Evolutionary conservation across 768 basidiomycete genomes (phyloP), one percentile per base, ranked within the genome.

Genomic region (Mycena rosella): DNA sequence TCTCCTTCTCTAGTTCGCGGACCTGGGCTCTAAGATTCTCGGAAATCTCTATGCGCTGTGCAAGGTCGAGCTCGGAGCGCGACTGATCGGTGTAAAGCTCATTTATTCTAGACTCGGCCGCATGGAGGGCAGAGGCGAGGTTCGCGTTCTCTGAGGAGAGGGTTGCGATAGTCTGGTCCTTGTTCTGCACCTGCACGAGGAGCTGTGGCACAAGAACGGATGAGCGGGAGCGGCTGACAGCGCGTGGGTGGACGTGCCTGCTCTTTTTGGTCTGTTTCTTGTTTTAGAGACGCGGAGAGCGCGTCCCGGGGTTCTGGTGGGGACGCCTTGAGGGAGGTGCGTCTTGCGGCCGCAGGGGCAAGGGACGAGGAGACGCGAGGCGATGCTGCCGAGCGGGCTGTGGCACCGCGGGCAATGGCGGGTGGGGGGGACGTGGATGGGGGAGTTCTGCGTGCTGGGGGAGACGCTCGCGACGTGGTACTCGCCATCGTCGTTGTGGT

Each of bases 1-100:
- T 95, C 79, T 96, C 95, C 78, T 89, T 94, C 81, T 96, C 96
- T 22, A 96, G 79, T 65, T 96, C 95, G 69, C 91, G 90, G 45
- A 95, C 86, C 78, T 96, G 93, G 20, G 84, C 78, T 65, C 95
- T 83, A 57, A 96, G 84, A 77, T 95, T 96, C 67, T 96, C 94
- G 40, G 89, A 82, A 40, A 96, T 89, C 72, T 96, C 94, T 71
- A 94, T 89, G 52, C 92, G 89, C 38, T 93, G 89, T 27, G 89
- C 89, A 78, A 96, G 81, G 73, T 96, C 94, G 67, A 89, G 85
- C 77, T 96, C 95, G 81, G 88, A 90, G 68, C 94, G 88, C 63
- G 86, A 83, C 77, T 95, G 94, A 71, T 96, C 94, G 15, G 90
- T 83, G 74, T 95, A 95, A 55, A 95, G 84, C 72, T 96, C 94